Conservation (phyloP, 139 green algal genomes). For the Gonium pectorale region DNA sequence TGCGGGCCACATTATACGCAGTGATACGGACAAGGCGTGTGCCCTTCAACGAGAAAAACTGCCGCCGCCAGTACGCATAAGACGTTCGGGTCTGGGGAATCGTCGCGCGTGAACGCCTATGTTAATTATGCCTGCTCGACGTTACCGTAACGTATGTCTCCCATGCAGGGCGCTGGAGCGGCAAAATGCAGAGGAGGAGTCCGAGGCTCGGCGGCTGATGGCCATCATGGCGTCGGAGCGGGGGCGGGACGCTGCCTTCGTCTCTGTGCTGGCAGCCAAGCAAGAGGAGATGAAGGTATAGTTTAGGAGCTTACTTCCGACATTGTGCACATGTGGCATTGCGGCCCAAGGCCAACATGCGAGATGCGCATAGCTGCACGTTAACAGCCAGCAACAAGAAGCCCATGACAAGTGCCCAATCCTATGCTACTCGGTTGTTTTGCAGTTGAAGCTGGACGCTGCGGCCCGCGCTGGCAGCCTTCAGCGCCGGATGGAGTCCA, state of each 20-base stretch:
- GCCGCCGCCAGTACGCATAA: neutral
- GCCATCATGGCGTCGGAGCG: slow-evolving; percentile 42
- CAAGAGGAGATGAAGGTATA: slow-evolving; percentile 38
- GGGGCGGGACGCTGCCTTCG: slow-evolving; percentile 5
- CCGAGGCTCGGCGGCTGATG: slow-evolving; percentile 27
- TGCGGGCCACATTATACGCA: neutral
- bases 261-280: slow-evolving; percentile 15
- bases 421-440: too few relatives aligned
- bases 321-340: neutral
- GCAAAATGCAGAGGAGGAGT: slow-evolving; percentile 46
- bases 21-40: neutral
- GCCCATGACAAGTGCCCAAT: too few relatives aligned
- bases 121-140: neutral
- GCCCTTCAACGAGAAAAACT: neutral
- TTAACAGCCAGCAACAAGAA: too few relatives aligned
- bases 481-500: slow-evolving; percentile 20
- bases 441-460: neutral
- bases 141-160: neutral
- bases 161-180: slow-evolving; percentile 38
- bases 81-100: neutral
- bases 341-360: neutral
- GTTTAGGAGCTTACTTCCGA: neutral
- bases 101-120: neutral
- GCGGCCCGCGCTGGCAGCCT: slow-evolving; percentile 4
- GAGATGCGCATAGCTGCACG: neutral